phyloP scores from a whole-genome alignment of 441 rosid genomes.

The Cnidoscolus chayamansa region DNA sequence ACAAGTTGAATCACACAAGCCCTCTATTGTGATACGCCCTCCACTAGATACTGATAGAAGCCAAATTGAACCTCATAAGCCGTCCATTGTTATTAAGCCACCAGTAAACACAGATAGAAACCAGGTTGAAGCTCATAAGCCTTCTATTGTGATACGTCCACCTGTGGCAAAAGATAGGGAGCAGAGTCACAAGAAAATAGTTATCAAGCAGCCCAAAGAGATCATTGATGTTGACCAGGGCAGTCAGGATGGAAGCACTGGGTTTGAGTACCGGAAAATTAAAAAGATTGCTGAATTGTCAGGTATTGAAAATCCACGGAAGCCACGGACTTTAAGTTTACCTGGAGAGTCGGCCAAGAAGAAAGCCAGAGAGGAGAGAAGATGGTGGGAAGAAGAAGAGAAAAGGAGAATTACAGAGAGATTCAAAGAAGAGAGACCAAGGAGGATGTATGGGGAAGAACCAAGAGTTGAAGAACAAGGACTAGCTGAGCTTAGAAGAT shows the following conservation, averaged over 20 bases:
- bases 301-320: constrained; percentile 51
- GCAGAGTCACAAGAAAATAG: constrained; percentile 68
- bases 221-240: constrained; percentile 62
- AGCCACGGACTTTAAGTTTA: constrained; percentile 40
- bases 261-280: constrained; percentile 64
- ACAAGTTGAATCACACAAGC: constrained; percentile 58
- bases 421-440: constrained; percentile 46
- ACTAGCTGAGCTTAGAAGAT: constrained; percentile 64
- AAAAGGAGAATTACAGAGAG: constrained; percentile 55
- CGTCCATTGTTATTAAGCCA: constrained; percentile 51
- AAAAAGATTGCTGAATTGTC: constrained; percentile 81
- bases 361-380: constrained; percentile 61
- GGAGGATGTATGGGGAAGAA: constrained; percentile 42
- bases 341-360: constrained; percentile 48
- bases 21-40: constrained; percentile 51
- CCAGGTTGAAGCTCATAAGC: constrained; percentile 34
- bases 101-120: constrained; percentile 31
- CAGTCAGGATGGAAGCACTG: constrained; percentile 71
- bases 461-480: constrained; percentile 56
- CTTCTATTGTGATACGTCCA: constrained; percentile 61
- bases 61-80: constrained; percentile 53
- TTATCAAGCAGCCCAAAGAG: constrained; percentile 77
- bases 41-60: constrained; percentile 53
- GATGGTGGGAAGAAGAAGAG: constrained; percentile 83
- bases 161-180: constrained; percentile 63